Base-by-base conservation (phyloP, 2,329 filamentous ascomycete genomes). In the Escovopsis sp. region DNA sequence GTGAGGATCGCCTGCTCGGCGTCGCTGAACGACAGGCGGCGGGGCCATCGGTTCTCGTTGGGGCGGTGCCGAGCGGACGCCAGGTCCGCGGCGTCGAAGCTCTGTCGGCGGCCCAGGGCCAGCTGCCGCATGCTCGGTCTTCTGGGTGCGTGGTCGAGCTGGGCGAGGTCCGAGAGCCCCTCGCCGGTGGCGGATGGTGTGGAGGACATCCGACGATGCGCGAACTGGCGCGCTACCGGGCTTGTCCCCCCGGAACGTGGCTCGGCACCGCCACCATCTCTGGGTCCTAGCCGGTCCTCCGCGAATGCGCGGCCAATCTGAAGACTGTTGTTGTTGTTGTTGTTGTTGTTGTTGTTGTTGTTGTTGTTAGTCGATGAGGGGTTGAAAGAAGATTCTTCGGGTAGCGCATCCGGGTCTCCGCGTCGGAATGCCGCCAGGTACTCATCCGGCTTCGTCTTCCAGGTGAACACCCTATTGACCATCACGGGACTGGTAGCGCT, bases 21-120 rank as follows among this genome's bases (percentile, higher is more conserved):
- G 37, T 80, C 71, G 45, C 80, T 78, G 57, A 88, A 88, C 4
- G 82, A 87, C 48, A 88, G 68, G 36, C 82, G 74, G 2, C 82
- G 76, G 1, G 82, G 75, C 73, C 80, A 85, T 44, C 73, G 74
- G 26, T 69, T 68, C 47, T 83, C 77, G 46, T 75, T 70, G 2
- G 65, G 59, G 6, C 47, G 48, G 2, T 44, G 60, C 41, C 50
- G 57, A 28, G 56, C 53, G 8, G 28, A 9, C 26, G 52, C 46
- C 4, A 57, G 45, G 7, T 56, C 57, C 1, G 57, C 53, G 2
- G 57, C 55, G 4, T 67, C 63, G 34, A 75, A 59, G 52, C 76
- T 81, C 51, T 80, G 72, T 19, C 82, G 76, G 15, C 82, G 74
- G 8, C 28, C 28, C 26, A 73, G 64, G 8, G 68, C 64, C 6